Evolutionary conservation across 2,329 filamentous ascomycete species (phyloP).

Genomic region (Cercospora canescens): DNA sequence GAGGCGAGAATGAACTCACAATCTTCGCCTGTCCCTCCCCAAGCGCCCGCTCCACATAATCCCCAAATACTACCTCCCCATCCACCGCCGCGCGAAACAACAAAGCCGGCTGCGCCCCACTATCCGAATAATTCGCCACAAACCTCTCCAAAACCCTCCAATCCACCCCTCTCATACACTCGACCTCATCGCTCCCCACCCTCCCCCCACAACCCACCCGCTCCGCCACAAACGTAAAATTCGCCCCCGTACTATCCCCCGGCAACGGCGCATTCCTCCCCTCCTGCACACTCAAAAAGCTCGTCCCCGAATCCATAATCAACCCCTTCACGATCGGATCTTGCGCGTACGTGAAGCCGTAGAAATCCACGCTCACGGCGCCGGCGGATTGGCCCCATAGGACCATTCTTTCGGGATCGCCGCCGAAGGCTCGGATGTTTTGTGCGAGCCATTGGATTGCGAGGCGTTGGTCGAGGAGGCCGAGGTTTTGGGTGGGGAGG

Average conservation of each 20-base stretch:
- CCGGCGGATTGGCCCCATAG: constrained; percentile 35
- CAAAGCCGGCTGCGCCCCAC: constrained; percentile 28
- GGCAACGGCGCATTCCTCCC: not conserved
- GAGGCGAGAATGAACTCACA: constrained; percentile 17
- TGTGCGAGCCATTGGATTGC: constrained; percentile 54
- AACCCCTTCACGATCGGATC: constrained; percentile 42
- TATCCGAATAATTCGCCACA: constrained; percentile 16
- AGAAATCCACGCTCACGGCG: constrained; percentile 32
- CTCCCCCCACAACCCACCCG: constrained; percentile 21
- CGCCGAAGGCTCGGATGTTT: constrained; percentile 55
- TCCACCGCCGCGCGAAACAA: constrained; percentile 31
- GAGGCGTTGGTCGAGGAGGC: constrained; percentile 55
- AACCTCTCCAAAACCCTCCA: constrained; percentile 17
- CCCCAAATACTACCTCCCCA: constrained; percentile 29
- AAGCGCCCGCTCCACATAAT: constrained; percentile 27
- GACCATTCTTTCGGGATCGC: constrained; percentile 36
- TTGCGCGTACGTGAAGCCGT: constrained; percentile 36
- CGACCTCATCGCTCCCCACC: constrained; percentile 31
- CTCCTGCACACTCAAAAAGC: constrained; percentile 26
- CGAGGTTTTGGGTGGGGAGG: constrained; percentile 44
- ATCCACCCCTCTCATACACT: constrained; percentile 22
- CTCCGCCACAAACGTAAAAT: constrained; percentile 29
- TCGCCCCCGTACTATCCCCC: constrained; percentile 16
- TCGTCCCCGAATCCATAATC: constrained; percentile 41
- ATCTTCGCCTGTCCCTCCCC: constrained; percentile 39